Percentiles rank a stretch among this genome's conserved stretches.
Evolutionary conservation across 176 grass and related monocot species (phyloP).

Genomic region (Eleusine coracana): DNA sequence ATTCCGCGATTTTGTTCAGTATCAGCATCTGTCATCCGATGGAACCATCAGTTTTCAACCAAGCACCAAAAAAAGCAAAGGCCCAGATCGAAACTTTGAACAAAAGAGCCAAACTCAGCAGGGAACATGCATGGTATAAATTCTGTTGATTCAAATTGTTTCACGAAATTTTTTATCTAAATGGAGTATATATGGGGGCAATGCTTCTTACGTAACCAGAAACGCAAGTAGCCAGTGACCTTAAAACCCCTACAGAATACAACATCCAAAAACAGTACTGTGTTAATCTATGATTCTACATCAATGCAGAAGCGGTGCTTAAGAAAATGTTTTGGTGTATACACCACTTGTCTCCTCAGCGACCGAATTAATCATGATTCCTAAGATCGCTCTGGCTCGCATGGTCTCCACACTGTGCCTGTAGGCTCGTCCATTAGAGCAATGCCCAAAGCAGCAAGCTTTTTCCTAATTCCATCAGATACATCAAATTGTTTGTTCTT

Average conservation of each 20-base stretch:
- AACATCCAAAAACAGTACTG: constrained; percentile 1
- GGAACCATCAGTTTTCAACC: neutral
- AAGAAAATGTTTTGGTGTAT: neutral
- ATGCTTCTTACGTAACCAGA: constrained; percentile 16
- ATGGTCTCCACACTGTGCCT: constrained; percentile 77
- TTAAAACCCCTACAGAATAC: constrained; percentile 1
- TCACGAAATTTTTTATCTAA: neutral
- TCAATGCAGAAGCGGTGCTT: neutral
- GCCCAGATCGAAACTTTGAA: neutral
- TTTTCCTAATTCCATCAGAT: constrained; percentile 53
- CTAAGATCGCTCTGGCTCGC: constrained; percentile 48
- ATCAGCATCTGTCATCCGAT: neutral
- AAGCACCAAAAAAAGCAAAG: neutral
- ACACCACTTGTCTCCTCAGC: constrained; percentile 19
- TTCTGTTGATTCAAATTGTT: constrained; percentile 4
- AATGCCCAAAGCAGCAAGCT: constrained; percentile 63
- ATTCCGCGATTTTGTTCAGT: neutral
- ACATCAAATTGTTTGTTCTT: constrained; percentile 53
- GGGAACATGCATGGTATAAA: neutral
- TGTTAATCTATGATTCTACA: constrained; percentile 22
- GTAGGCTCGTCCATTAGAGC: constrained; percentile 82
- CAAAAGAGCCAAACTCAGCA: neutral
- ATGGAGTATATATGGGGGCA: neutral
- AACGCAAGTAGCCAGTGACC: neutral
- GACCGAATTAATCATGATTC: neutral